phyloP scores from a whole-genome alignment of 1,284 basidiomycete species.

The Trametes pubescens region DNA sequence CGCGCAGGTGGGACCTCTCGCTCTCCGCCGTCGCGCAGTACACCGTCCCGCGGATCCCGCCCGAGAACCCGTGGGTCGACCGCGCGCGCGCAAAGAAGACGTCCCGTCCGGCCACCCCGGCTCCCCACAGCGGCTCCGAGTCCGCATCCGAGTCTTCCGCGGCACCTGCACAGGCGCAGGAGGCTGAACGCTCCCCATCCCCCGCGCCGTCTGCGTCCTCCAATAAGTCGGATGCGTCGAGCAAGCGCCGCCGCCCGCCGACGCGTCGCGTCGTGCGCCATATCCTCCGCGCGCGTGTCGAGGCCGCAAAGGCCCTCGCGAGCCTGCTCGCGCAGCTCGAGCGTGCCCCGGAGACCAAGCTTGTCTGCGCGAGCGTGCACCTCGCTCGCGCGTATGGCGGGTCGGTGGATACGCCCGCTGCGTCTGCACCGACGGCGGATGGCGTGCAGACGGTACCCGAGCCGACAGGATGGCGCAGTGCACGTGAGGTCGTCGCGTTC shows the following conservation, averaged over 20 bases:
- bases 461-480: slow-evolving; percentile 62
- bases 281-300: slow-evolving; percentile 81
- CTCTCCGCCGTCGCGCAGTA: slow-evolving; percentile 77
- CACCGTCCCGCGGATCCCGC: slow-evolving; percentile 68
- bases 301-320: slow-evolving; percentile 79
- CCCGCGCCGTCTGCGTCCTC: slow-evolving; percentile 29
- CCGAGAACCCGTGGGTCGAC: slow-evolving; percentile 76
- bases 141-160: slow-evolving; percentile 44
- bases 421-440: slow-evolving; percentile 37
- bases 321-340: slow-evolving; percentile 76
- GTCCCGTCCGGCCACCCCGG: slow-evolving; percentile 31
- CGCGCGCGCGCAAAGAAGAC: slow-evolving; percentile 44
- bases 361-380: slow-evolving; percentile 65
- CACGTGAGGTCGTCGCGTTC: slow-evolving; percentile 69
- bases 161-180: no score
- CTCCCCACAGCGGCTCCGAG: slow-evolving; percentile 7
- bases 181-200: slow-evolving; percentile 37
- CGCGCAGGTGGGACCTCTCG: slow-evolving; percentile 81
- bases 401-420: slow-evolving; percentile 41
- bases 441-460: slow-evolving; percentile 36
- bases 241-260: slow-evolving; percentile 63
- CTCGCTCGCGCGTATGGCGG: slow-evolving; percentile 66
- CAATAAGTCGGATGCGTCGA: slow-evolving; percentile 8
- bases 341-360: slow-evolving; percentile 51
- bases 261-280: slow-evolving; percentile 86